phyloP scores from a whole-genome alignment of 2,329 filamentous ascomycete genomes.

The Taxawa tesnikishii region DNA sequence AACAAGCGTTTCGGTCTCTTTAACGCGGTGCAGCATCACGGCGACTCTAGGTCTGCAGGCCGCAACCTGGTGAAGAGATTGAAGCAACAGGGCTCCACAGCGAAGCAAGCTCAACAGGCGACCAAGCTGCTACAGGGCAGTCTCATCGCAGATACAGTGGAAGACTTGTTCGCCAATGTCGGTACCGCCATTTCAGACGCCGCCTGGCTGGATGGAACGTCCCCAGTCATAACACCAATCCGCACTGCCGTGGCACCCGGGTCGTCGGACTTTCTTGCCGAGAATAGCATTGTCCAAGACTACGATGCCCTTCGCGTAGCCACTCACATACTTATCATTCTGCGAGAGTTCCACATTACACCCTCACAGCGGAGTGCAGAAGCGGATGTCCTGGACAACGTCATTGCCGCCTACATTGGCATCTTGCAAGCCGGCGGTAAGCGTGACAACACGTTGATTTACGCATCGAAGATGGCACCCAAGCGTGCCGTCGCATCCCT shows the following conservation, averaged over 20 bases:
- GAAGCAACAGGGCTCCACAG: conserved; percentile 43
- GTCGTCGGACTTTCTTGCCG: conserved; percentile 3
- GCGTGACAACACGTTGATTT: conserved; percentile 71
- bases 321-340: conserved; percentile 49
- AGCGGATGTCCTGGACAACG: conserved; percentile 39
- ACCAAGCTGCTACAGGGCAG: conserved; percentile 67
- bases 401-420: conserved; percentile 71
- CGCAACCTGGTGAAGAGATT: conserved; percentile 42
- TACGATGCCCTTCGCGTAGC: conserved; percentile 31
- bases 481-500: conserved; percentile 58
- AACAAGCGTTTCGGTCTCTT: conserved; percentile 50
- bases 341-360: conserved; percentile 36
- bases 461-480: conserved; percentile 64
- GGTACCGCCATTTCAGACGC: conserved; percentile 30
- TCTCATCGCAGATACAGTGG: conserved; percentile 50
- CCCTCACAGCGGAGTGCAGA: conserved; percentile 13
- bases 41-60: conserved; percentile 27
- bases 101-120: conserved; percentile 48
- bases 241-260: conserved; percentile 5
- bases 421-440: conserved; percentile 61
- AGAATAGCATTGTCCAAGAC: conserved; percentile 24
- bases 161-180: conserved; percentile 29
- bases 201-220: conserved; percentile 10
- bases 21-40: conserved; percentile 52
- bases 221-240: conserved; percentile 8